phyloP scores from a whole-genome alignment of 352 stramenopile genomes.

The Globisporangium middletonii region DNA sequence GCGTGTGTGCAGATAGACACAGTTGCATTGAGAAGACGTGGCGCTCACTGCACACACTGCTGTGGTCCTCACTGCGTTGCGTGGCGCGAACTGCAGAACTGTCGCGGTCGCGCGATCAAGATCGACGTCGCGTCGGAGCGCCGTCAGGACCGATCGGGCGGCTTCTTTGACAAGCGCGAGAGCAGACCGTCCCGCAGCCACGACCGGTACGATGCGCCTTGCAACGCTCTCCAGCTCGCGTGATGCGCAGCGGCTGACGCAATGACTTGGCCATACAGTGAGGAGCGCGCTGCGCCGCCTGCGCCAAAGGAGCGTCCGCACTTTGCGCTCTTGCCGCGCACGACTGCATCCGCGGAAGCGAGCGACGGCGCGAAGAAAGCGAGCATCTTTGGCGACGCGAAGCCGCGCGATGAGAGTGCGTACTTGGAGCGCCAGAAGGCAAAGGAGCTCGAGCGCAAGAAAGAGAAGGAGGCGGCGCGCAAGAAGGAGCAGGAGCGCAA shows the following conservation, averaged over 20 bases:
- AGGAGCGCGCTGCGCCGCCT: slow-evolving; percentile 16
- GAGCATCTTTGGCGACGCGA: slow-evolving; percentile 83
- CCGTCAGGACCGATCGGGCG: slow-evolving; percentile 31
- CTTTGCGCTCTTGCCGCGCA: slow-evolving; percentile 52
- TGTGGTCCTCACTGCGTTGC: slow-evolving; percentile 1
- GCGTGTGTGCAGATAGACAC: not conserved
- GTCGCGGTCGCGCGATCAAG: slow-evolving; percentile 44
- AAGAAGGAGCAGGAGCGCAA: slow-evolving; percentile 18
- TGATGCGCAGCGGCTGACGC: not conserved
- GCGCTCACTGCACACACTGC: not conserved
- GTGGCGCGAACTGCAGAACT: slow-evolving; percentile 12
- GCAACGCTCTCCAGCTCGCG: slow-evolving; percentile 1
- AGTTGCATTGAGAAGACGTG: not conserved
- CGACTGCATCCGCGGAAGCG: slow-evolving; percentile 30
- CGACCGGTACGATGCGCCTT: slow-evolving; percentile 23
- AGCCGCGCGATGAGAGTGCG: slow-evolving; percentile 65
- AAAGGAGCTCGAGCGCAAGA: slow-evolving; percentile 52
- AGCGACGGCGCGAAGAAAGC: slow-evolving; percentile 28
- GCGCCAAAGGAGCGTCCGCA: slow-evolving; percentile 39
- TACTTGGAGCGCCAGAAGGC: slow-evolving; percentile 69
- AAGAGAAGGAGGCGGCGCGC: slow-evolving; percentile 23
- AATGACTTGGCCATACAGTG: not conserved
- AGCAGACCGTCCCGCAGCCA: slow-evolving; percentile 20
- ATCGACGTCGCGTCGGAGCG: slow-evolving; percentile 71
- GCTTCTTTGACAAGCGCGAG: slow-evolving; percentile 53